Base-by-base conservation (phyloP, 371 early-diverging fungal genomes). In the Syncephalastrum racemosum region DNA sequence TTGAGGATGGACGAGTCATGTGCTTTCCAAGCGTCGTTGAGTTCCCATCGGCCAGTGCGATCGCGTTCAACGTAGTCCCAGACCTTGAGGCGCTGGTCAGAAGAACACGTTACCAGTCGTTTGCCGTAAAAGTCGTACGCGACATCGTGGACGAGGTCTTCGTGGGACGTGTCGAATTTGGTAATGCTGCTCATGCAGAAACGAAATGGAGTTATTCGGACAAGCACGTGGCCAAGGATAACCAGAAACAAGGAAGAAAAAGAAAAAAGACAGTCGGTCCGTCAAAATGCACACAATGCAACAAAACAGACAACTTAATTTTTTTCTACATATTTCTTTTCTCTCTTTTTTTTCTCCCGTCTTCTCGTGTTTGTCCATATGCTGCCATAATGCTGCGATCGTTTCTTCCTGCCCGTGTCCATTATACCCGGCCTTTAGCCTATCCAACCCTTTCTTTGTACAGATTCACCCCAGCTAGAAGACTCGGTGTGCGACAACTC, bases 111-210 rank as follows among this genome's bases (percentile, higher is more conserved):
- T 43, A 86, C 86, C 4, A 97, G 76, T 52, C 94, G 74, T 58
- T 88, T 90, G 5, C 98, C 97, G 72, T 96, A 96, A 68, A 82
- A 94, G 73, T 96, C 92, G 68, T 94, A 96, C 2, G 87, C 78
- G 18, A 97, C 72, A 60, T 92, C 94, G 68, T 96, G 97, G 54
- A 97, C 89, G 46, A 97, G 82, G 75, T 97, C 97, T 49, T 94
- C 94, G 76, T 97, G 98, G 27, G 81, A 78, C 45, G 92, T 85
- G 55, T 88, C 88, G 67, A 89, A 86, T 43, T 70, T 68, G 4
- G 77, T 76, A 43, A 76, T 50, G 44, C 63, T 70, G 48, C 71
- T 68, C 70, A 69, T 69, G 10, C 20, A 42, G 18, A 53, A 27
- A 41, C 8, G 20, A 15, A 41, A 36, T 19, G 53, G n/a, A 41